Evolutionary conservation across 2,329 filamentous ascomycete genomes (phyloP).

Genomic region (Talaromyces albobiverticillius): DNA sequence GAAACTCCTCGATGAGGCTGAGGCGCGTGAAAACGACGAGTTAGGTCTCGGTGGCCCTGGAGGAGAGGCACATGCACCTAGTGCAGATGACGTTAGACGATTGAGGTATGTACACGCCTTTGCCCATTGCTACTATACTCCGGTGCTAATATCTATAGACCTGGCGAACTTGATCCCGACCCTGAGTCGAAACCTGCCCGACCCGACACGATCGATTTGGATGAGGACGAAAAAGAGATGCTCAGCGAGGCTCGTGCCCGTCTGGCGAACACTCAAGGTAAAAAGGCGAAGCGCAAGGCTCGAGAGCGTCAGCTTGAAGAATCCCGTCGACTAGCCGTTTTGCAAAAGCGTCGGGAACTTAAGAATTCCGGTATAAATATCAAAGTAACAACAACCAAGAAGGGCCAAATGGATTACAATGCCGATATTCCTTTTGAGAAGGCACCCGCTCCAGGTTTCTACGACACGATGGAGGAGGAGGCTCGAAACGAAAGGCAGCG

Average conservation of each 20-base stretch:
- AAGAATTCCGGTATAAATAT: slow-evolving; percentile 99
- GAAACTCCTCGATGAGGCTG: slow-evolving; percentile 91
- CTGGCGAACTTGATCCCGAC: slow-evolving; percentile 95
- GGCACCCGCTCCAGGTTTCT: slow-evolving; percentile 82
- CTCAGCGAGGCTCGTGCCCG: slow-evolving; percentile 93
- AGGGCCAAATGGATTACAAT: slow-evolving; percentile 99
- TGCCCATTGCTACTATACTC: slow-evolving; percentile 9
- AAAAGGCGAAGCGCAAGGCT: slow-evolving; percentile 97
- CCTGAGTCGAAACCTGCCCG: slow-evolving; percentile 93
- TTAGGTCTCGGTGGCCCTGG: slow-evolving; percentile 82
- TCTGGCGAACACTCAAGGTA: slow-evolving; percentile 95
- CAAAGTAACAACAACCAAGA: slow-evolving; percentile 86
- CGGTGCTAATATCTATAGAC: slow-evolving; percentile 40
- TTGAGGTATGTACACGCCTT: slow-evolving; percentile 52
- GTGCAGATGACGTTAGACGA: slow-evolving; percentile 85
- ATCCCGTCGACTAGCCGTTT: slow-evolving; percentile 78
- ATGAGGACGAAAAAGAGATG: slow-evolving; percentile 99
- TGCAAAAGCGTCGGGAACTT: slow-evolving; percentile 93
- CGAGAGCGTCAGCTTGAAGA: slow-evolving; percentile 94
- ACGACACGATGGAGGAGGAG: slow-evolving; percentile 84
- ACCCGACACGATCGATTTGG: slow-evolving; percentile 94
- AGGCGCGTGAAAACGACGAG: slow-evolving; percentile 77
- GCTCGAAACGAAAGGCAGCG: slow-evolving; percentile 77
- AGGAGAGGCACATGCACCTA: slow-evolving; percentile 81
- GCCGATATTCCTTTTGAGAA: slow-evolving; percentile 98